These are phyloP conservation scores for Teunomyces panamensis DNA, from an alignment of 805 yeast species.

Conservation along the genomic window DNA sequence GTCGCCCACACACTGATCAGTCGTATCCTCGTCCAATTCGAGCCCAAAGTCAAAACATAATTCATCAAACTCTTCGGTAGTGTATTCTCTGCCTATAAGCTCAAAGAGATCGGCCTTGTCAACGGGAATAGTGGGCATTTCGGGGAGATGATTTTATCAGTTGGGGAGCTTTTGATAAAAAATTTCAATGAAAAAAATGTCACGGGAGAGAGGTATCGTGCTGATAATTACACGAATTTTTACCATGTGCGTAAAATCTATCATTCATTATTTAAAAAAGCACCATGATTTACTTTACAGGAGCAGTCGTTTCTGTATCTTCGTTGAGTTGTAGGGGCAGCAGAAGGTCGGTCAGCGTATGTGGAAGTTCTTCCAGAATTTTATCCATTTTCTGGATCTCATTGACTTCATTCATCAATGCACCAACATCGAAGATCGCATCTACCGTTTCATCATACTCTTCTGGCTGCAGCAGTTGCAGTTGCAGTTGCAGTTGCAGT, in stretches of 20 bases:
- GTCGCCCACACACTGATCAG: conserved; percentile 65
- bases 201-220: neutral
- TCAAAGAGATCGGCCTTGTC: conserved; percentile 90
- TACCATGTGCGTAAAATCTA: neutral
- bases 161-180: conserved; percentile 5
- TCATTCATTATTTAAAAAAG: neutral
- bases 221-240: conserved; percentile 4
- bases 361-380: conserved; percentile 12
- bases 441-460: neutral
- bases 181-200: neutral
- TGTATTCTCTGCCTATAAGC: conserved; percentile 56
- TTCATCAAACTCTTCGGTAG: conserved; percentile 93
- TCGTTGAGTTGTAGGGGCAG: conserved; percentile 14
- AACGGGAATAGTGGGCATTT: conserved; percentile 95
- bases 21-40: conserved; percentile 96
- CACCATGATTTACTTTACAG: neutral
- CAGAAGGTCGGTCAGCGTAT: conserved; percentile 10
- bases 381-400: conserved; percentile 39
- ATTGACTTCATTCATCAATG: conserved; percentile 41
- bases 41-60: conserved; percentile 96
- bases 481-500: neutral
- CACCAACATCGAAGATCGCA: conserved; percentile 45
- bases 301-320: conserved; percentile 16
- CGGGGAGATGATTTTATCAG: conserved; percentile 8
- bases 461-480: neutral